phyloP scores from a whole-genome alignment of 2,329 filamentous ascomycete species.

The Xylariales sp. region DNA sequence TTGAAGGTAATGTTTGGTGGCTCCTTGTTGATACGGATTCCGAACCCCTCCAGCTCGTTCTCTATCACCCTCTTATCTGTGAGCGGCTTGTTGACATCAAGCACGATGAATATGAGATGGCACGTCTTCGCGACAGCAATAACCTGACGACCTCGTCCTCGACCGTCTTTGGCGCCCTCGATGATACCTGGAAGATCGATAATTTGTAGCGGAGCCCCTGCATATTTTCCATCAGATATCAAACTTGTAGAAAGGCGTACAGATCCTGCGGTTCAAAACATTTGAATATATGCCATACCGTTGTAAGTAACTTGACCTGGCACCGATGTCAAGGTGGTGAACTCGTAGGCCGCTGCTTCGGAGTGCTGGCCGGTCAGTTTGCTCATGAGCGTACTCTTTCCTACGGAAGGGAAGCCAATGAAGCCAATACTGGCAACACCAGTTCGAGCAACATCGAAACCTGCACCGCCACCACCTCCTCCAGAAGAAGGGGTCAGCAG shows the following conservation, averaged over 20 bases:
- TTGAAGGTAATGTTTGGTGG: constrained; percentile 99
- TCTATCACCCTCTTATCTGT: constrained; percentile 97
- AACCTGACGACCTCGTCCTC: constrained; percentile 94
- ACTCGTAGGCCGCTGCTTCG: constrained; percentile 95
- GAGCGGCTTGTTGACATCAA: constrained; percentile 97
- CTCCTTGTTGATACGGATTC: constrained; percentile 94
- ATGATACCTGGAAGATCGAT: constrained; percentile 98
- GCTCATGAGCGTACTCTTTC: constrained; percentile 97
- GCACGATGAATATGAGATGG: constrained; percentile 96
- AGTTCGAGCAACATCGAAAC: constrained; percentile 96
- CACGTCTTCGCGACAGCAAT: constrained; percentile 99
- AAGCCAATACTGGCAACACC: constrained; percentile 97
- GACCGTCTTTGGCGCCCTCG: constrained; percentile 95
- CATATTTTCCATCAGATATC: too few species aligned
- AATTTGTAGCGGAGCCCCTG: constrained; percentile 90
- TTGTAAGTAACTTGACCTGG: constrained; percentile 96
- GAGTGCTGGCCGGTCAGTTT: constrained; percentile 93
- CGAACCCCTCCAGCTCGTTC: constrained; percentile 91
- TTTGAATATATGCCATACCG: constrained; percentile 48
- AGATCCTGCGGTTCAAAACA: not conserved
- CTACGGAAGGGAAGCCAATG: constrained; percentile 96
- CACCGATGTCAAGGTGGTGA: constrained; percentile 96
- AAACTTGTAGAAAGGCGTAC: too few species aligned
- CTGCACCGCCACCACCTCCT: constrained; percentile 78
- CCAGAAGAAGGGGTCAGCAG: constrained; percentile 77